These are phyloP conservation scores for Xanthoceras sorbifolium DNA, from an alignment of 345 rosid species.

Conservation along the genomic window DNA sequence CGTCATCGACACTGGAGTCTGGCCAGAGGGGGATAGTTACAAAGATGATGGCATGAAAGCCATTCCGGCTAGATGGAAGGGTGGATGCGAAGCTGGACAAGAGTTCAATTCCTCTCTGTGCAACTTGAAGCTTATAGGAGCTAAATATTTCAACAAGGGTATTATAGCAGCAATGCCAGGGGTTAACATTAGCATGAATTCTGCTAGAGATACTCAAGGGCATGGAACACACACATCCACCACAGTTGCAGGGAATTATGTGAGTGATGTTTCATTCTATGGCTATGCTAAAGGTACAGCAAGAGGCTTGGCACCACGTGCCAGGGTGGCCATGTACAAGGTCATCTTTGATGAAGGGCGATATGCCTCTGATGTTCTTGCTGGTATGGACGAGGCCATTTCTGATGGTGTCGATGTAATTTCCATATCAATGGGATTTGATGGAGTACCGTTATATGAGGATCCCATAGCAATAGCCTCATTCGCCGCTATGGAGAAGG, in stretches of 20 bases:
- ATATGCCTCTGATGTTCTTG: conserved; percentile 32
- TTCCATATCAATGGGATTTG: conserved; percentile 33
- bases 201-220: conserved; percentile 30
- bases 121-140: conserved; percentile 40
- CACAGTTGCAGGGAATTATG: conserved; percentile 35
- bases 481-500: conserved; percentile 20
- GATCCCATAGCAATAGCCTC: conserved; percentile 28
- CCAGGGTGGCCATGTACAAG: conserved; percentile 38
- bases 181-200: conserved; percentile 25
- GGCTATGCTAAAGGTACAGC: conserved; percentile 37
- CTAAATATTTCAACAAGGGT: conserved; percentile 51
- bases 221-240: conserved; percentile 44
- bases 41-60: conserved; percentile 25
- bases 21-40: conserved; percentile 30
- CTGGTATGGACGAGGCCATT: conserved; percentile 34
- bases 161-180: conserved; percentile 22
- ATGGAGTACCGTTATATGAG: conserved; percentile 26
- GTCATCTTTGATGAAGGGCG: conserved; percentile 31
- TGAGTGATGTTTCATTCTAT: conserved; percentile 21
- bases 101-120: conserved; percentile 32
- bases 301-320: conserved; percentile 35
- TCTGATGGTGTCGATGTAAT: conserved; percentile 38
- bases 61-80: conserved; percentile 30
- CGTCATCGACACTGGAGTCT: conserved; percentile 27
- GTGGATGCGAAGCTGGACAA: conserved; percentile 31